Conservation (phyloP, 192 early-diverging fungal species). For the Ambispora gerdemannii region DNA sequence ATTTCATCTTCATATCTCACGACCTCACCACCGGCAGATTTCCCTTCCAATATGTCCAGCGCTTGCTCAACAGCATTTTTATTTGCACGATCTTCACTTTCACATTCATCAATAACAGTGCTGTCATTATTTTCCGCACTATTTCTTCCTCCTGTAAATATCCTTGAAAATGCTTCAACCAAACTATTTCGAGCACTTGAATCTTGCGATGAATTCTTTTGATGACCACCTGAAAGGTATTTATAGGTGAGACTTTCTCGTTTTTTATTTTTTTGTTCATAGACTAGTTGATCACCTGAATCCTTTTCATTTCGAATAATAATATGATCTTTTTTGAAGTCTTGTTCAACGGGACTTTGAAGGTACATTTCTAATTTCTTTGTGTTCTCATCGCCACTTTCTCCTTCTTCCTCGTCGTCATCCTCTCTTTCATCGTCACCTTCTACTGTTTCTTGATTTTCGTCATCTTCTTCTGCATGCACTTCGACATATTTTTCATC, state of each 20-base stretch:
- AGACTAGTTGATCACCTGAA: too few species aligned
- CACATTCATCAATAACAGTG: neutral
- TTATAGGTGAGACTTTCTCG: conserved; percentile 17
- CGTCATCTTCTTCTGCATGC: neutral
- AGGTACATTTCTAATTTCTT: conserved; percentile 17
- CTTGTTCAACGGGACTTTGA: neutral
- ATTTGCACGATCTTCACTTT: neutral
- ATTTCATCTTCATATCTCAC: neutral
- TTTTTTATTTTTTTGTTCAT: too few species aligned
- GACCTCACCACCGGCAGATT: neutral
- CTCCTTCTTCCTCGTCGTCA: conserved; percentile 5
- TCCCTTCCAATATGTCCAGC: conserved; percentile 16
- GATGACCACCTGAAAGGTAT: conserved; percentile 7
- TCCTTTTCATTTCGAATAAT: too few species aligned
- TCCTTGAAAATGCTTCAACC: conserved; percentile 10
- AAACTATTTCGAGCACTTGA: conserved; percentile 3
- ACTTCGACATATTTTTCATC: conserved; percentile 18
- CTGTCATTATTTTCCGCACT: neutral
- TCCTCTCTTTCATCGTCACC: conserved; percentile 5
- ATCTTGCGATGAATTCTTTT: neutral
- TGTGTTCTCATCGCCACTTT: conserved; percentile 14
- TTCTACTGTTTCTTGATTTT: too few species aligned
- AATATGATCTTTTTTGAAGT: too few species aligned
- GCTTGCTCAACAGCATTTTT: neutral
- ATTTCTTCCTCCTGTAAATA: too few species aligned